These are phyloP conservation scores for Mycogone perniciosa DNA, from an alignment of 2,329 filamentous ascomycete species.

Conservation along the genomic window DNA sequence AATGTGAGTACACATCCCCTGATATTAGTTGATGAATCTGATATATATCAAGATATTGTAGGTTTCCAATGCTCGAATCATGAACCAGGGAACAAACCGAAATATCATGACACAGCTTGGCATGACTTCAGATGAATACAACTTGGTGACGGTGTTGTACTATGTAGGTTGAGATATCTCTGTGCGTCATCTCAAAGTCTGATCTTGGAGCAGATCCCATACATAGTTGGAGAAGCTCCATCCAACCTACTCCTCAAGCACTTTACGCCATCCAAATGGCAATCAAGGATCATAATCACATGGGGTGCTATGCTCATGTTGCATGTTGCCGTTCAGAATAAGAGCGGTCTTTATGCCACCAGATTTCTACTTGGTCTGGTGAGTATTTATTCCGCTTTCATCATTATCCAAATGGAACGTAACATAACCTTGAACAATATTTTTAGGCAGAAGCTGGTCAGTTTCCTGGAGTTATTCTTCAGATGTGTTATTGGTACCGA, in stretches of 20 bases:
- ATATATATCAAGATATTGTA: neutral
- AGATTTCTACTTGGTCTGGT: constrained; percentile 31
- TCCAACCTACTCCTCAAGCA: constrained; percentile 35
- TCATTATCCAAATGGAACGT: neutral
- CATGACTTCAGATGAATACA: constrained; percentile 35
- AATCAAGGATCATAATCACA: constrained; percentile 35
- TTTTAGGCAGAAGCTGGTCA: constrained; percentile 32
- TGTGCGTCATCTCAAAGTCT: neutral
- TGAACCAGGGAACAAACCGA: constrained; percentile 33
- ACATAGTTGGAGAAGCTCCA: constrained; percentile 33
- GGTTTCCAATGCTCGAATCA: constrained; percentile 37
- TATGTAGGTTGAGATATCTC: constrained; percentile 25
- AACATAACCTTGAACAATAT: neutral
- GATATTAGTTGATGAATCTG: neutral
- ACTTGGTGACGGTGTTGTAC: constrained; percentile 32
- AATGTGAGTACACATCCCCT: constrained; percentile 21
- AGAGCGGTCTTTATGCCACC: constrained; percentile 30
- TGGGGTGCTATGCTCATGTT: constrained; percentile 32
- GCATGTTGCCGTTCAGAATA: constrained; percentile 31
- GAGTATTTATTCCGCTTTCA: constrained; percentile 32
- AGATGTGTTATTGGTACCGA: constrained; percentile 43
- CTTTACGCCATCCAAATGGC: constrained; percentile 34
- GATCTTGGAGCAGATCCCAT: constrained; percentile 25
- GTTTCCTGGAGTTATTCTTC: constrained; percentile 37
- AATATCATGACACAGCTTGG: constrained; percentile 37